phyloP scores from a whole-genome alignment of 1,139 yeast genomes.

The Barnettozyma hawaiiensis region DNA sequence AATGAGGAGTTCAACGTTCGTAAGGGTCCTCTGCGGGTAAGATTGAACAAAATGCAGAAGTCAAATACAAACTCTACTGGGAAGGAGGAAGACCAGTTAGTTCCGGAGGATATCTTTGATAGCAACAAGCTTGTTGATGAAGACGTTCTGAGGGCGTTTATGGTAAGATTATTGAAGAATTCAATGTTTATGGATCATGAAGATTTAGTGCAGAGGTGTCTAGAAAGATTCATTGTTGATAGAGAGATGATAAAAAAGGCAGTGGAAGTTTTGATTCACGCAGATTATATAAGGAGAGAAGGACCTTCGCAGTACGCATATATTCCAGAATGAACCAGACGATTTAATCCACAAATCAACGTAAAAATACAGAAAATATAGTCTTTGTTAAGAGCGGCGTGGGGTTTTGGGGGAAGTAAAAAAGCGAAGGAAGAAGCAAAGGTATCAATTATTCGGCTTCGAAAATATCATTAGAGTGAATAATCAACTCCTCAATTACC shows the following conservation, averaged over 20 bases:
- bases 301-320: constrained; percentile 21
- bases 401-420: no score
- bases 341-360: background rate
- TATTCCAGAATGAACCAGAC: constrained; percentile 12
- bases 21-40: background rate
- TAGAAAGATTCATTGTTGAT: constrained; percentile 28
- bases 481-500: constrained; percentile 77
- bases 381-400: background rate
- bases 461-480: constrained; percentile 82
- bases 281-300: constrained; percentile 29
- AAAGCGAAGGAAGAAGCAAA: background rate
- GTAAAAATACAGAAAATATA: background rate
- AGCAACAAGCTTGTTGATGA: constrained; percentile 1
- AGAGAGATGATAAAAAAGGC: constrained; percentile 28
- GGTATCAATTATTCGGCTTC: constrained; percentile 49
- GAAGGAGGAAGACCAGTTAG: background rate
- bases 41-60: constrained; percentile 2
- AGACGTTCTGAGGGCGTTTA: constrained; percentile 30
- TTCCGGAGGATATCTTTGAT: constrained; percentile 9
- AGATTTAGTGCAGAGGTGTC: constrained; percentile 29
- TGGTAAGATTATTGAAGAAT: constrained; percentile 32
- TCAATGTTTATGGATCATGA: constrained; percentile 29
- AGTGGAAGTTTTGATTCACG: constrained; percentile 30
- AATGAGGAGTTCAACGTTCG: constrained; percentile 20
- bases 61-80: background rate